A percentile compares a stretch with the other conserved stretches of the same genome.
phyloP scores from a whole-genome alignment of 2,329 filamentous ascomycete species.

The Furcasterigmium sp. region DNA sequence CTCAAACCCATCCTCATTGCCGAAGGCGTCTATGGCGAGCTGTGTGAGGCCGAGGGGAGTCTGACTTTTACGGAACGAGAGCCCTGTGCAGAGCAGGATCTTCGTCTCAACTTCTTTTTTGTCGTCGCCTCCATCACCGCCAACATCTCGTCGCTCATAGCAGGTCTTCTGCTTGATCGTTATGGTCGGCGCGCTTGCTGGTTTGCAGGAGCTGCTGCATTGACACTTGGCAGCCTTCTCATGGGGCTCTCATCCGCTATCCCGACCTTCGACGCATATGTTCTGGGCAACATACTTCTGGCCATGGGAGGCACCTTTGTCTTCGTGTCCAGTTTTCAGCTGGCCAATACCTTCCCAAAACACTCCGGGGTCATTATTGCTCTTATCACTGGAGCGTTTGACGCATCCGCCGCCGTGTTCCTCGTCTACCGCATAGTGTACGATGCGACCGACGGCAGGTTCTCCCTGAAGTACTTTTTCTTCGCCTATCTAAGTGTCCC shows the following conservation, averaged over 20 bases:
- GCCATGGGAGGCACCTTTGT: slow-evolving; percentile 77
- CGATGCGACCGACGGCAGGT: slow-evolving; percentile 42
- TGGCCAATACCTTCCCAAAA: slow-evolving; percentile 76
- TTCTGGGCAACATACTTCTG: slow-evolving; percentile 69
- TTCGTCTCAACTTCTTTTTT: slow-evolving; percentile 83
- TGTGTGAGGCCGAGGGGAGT: slow-evolving; percentile 39
- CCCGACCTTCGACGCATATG: slow-evolving; percentile 65
- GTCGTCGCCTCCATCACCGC: slow-evolving; percentile 82
- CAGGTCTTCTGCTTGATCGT: slow-evolving; percentile 78
- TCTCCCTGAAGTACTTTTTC: slow-evolving; percentile 34
- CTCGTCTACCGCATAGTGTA: slow-evolving; percentile 68
- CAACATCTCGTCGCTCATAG: slow-evolving; percentile 78
- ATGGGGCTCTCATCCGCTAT: slow-evolving; percentile 63
- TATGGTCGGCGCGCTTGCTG: slow-evolving; percentile 77
- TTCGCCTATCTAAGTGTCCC: slow-evolving; percentile 31
- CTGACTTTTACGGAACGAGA: slow-evolving; percentile 11
- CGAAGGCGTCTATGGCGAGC: slow-evolving; percentile 65
- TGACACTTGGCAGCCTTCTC: slow-evolving; percentile 62
- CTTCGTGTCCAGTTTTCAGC: slow-evolving; percentile 78
- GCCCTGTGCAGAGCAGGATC: slow-evolving; percentile 37
- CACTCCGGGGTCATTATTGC: slow-evolving; percentile 73
- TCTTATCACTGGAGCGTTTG: slow-evolving; percentile 75
- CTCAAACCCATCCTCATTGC: slow-evolving; percentile 74
- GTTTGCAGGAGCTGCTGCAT: slow-evolving; percentile 62
- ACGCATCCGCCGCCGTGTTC: slow-evolving; percentile 75